phyloP scores from a whole-genome alignment of 176 grass and related monocot genomes.

The Avena insularis region DNA sequence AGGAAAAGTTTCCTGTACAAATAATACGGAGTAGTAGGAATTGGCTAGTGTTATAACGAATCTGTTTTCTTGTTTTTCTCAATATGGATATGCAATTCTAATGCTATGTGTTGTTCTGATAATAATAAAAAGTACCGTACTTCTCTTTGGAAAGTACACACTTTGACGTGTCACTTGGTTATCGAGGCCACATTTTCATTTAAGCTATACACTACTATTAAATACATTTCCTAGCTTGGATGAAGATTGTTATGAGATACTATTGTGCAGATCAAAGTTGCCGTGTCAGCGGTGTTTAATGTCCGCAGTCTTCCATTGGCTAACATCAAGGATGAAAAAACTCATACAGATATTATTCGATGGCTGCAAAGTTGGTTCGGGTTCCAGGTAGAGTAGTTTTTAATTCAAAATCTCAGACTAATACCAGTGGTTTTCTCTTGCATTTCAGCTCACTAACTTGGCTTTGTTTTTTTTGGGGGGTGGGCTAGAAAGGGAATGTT shows the following conservation, averaged over 20 bases:
- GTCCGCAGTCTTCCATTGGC: constrained; percentile 78
- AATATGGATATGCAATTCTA: constrained; percentile 21
- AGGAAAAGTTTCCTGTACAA: constrained; percentile 23
- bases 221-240: constrained; percentile 11
- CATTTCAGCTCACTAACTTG: constrained; percentile 39
- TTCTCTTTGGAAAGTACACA: neutral
- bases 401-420: constrained; percentile 18
- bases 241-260: constrained; percentile 18
- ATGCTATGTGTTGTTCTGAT: neutral
- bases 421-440: constrained; percentile 25
- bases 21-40: neutral
- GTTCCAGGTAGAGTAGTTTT: constrained; percentile 73
- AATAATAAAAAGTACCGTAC: neutral
- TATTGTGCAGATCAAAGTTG: constrained; percentile 73
- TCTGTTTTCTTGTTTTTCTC: neutral
- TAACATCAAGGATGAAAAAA: constrained; percentile 55
- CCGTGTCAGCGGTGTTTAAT: constrained; percentile 75
- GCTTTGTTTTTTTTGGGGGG: constrained; percentile 14
- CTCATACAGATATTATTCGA: constrained; percentile 66
- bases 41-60: neutral
- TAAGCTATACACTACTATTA: neutral
- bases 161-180: constrained; percentile 2
- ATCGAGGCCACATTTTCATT: neutral
- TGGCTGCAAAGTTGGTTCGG: constrained; percentile 96
- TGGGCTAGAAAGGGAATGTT: constrained; percentile 85